A percentile compares a stretch with the other conserved stretches of the same genome.
Conservation (phyloP, 108 stramenopile genomes). For the Cyclostephanos tholiformis region DNA sequence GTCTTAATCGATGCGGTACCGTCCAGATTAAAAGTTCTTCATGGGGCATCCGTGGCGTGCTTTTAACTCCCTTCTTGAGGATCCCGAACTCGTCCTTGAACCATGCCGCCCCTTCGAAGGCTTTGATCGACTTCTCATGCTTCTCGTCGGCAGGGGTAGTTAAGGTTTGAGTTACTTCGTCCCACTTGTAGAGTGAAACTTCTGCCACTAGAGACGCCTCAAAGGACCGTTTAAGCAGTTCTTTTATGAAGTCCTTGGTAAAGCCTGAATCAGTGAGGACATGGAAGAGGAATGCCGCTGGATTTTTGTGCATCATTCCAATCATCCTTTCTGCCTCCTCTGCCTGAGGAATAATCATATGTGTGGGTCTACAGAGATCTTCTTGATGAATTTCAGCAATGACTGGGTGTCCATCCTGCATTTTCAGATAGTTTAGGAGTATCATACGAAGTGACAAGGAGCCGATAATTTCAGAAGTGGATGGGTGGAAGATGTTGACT, state of each 20-base stretch:
- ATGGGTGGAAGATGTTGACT: background rate
- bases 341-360: background rate
- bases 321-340: background rate
- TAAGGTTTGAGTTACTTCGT: background rate
- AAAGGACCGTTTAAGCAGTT: background rate
- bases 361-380: no score
- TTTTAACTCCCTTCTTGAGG: background rate
- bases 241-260: background rate
- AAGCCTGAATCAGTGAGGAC: background rate
- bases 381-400: background rate
- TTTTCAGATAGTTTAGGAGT: background rate
- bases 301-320: background rate
- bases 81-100: conserved; percentile 4
- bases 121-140: background rate
- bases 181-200: background rate
- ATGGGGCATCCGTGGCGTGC: background rate
- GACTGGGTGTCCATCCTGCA: background rate
- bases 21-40: background rate
- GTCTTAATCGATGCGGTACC: background rate
- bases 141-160: background rate
- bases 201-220: background rate
- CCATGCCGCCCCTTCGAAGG: background rate
- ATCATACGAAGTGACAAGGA: background rate
- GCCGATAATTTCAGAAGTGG: background rate
- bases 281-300: background rate